These are phyloP conservation scores for Periconia digitata DNA, from an alignment of 2,329 filamentous ascomycete genomes.

Conservation along the genomic window DNA sequence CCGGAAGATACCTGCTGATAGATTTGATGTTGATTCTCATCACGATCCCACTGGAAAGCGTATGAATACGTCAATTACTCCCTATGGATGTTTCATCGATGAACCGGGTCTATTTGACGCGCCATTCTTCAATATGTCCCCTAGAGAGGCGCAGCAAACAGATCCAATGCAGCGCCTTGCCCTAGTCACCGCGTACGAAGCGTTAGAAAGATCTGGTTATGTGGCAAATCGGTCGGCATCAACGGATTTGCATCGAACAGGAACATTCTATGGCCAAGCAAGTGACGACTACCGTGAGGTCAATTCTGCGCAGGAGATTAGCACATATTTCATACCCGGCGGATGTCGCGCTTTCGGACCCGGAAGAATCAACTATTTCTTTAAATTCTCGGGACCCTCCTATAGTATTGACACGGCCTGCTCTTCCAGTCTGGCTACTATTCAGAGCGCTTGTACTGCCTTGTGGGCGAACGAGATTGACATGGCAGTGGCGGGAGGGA, in stretches of 20 bases:
- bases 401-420: conserved; percentile 11
- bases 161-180: conserved; percentile 21
- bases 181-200: conserved; percentile 23
- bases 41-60: conserved; percentile 14
- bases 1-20: conserved; percentile 28
- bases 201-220: conserved; percentile 22
- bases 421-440: conserved; percentile 14
- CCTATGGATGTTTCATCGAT: conserved; percentile 25
- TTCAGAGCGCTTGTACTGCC: conserved; percentile 26
- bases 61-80: conserved; percentile 12
- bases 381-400: conserved; percentile 24
- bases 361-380: conserved; percentile 48
- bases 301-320: conserved; percentile 38
- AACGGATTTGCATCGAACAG: conserved; percentile 29
- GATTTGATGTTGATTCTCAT: conserved; percentile 32
- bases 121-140: conserved; percentile 26
- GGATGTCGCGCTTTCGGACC: conserved; percentile 54
- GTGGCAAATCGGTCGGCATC: conserved; percentile 31
- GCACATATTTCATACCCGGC: conserved; percentile 58
- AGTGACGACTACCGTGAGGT: conserved; percentile 33
- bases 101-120: conserved; percentile 17
- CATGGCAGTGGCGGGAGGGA: conserved; percentile 24
- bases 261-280: conserved; percentile 34
- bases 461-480: conserved; percentile 17
- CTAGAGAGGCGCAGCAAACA: conserved; percentile 20